phyloP scores from a whole-genome alignment of 345 rosid species.

The Psidium friedrichsthalianum region DNA sequence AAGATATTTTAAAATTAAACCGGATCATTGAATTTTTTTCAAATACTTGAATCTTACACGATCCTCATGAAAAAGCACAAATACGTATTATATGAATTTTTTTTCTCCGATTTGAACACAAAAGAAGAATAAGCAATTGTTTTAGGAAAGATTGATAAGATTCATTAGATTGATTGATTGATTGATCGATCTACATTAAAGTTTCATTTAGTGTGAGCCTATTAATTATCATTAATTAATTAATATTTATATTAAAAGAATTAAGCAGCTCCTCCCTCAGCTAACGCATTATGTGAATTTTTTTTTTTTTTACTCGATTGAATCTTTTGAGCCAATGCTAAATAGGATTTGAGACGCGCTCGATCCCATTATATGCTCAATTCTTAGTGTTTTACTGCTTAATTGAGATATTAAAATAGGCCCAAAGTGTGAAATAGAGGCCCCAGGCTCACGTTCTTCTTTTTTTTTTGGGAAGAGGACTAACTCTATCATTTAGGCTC shows the following conservation, averaged over 20 bases:
- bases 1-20: not conserved
- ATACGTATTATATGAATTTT: too few relatives aligned
- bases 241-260: not conserved
- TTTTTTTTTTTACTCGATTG: not conserved
- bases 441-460: not conserved
- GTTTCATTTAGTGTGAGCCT: not conserved
- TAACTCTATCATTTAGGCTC: not conserved
- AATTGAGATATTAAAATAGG: too few relatives aligned
- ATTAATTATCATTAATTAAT: not conserved
- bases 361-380: not conserved
- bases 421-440: not conserved
- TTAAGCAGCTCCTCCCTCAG: not conserved
- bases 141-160: not conserved
- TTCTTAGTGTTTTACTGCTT: not conserved
- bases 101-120: not conserved
- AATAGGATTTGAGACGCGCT: not conserved
- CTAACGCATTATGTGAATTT: not conserved
- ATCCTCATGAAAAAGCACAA: not conserved
- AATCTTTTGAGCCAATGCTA: not conserved
- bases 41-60: not conserved
- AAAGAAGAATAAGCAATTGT: not conserved
- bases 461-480: not conserved
- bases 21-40: rapidly evolving
- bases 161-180: not conserved
- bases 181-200: not conserved